These are phyloP conservation scores for Fusarium odoratissimum DNA, from an alignment of 2,329 filamentous ascomycete genomes.

Conservation along the genomic window DNA sequence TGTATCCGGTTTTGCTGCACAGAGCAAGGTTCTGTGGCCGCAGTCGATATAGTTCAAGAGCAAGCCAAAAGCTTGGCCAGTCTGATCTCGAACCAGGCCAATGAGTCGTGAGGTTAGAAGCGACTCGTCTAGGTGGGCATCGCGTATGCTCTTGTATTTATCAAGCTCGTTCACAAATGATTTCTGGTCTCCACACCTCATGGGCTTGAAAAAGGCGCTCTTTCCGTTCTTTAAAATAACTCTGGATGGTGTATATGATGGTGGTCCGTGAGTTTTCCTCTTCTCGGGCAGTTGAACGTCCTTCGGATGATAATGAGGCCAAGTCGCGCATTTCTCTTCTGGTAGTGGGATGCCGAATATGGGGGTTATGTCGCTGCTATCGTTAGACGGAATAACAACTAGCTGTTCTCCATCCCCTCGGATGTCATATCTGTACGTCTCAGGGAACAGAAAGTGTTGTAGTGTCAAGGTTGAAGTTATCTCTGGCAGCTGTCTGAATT, in stretches of 20 bases:
- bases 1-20: not conserved
- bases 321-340: not conserved
- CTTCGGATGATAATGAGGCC: not conserved
- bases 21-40: not conserved
- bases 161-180: accelerated
- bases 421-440: not conserved
- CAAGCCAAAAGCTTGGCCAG: not conserved
- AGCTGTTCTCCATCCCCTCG: not conserved
- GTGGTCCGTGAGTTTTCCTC: accelerated
- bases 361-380: accelerated
- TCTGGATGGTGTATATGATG: not conserved
- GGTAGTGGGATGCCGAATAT: not conserved
- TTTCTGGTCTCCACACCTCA: not conserved
- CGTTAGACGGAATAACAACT: accelerated
- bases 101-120: not conserved
- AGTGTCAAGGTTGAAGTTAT: not conserved
- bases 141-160: not conserved
- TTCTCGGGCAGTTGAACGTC: not conserved
- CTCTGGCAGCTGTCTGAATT: not conserved
- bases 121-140: accelerated
- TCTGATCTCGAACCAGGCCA: not conserved
- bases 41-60: not conserved
- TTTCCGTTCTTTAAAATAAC: not conserved
- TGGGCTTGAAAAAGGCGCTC: not conserved
- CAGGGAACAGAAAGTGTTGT: not conserved